These are phyloP conservation scores for Podaxis sp. DNA, from an alignment of 768 basidiomycete genomes.

Conservation along the genomic window DNA sequence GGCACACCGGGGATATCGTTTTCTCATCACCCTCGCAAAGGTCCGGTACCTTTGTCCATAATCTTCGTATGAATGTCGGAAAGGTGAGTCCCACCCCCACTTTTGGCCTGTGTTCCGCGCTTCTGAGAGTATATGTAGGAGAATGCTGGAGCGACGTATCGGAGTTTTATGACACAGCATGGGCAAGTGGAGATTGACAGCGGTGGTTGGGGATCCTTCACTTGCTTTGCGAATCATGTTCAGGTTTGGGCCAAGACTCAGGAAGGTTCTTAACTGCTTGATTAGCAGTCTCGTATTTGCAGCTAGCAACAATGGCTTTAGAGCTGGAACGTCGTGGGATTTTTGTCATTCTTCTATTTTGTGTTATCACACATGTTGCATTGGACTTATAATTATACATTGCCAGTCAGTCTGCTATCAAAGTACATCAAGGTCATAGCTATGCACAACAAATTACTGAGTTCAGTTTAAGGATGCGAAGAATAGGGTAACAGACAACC, in stretches of 20 bases:
- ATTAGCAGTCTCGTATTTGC: neutral
- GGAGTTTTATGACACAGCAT: conserved; percentile 43
- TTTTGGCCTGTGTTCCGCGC: conserved; percentile 3
- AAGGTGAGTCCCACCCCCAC: conserved; percentile 33
- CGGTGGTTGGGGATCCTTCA: conserved; percentile 65
- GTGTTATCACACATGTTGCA: neutral
- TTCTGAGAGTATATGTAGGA: conserved; percentile 19
- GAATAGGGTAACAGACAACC: neutral
- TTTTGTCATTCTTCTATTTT: too few relatives aligned
- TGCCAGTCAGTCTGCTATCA: neutral
- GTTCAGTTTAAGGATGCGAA: neutral
- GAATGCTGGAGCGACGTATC: conserved; percentile 37
- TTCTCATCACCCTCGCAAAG: conserved; percentile 14
- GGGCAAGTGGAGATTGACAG: conserved; percentile 40
- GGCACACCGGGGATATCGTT: neutral
- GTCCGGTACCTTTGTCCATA: conserved; percentile 31
- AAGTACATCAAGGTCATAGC: neutral
- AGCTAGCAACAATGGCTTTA: neutral
- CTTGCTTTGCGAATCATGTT: conserved; percentile 49
- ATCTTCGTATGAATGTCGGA: conserved; percentile 66
- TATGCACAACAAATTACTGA: neutral
- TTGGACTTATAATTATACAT: conserved; percentile 2
- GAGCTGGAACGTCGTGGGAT: too few relatives aligned
- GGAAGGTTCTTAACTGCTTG: neutral
- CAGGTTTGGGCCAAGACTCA: conserved; percentile 52